These are phyloP conservation scores for Coemansia sp. DNA, from an alignment of 192 early-diverging fungal species.

Conservation along the genomic window DNA sequence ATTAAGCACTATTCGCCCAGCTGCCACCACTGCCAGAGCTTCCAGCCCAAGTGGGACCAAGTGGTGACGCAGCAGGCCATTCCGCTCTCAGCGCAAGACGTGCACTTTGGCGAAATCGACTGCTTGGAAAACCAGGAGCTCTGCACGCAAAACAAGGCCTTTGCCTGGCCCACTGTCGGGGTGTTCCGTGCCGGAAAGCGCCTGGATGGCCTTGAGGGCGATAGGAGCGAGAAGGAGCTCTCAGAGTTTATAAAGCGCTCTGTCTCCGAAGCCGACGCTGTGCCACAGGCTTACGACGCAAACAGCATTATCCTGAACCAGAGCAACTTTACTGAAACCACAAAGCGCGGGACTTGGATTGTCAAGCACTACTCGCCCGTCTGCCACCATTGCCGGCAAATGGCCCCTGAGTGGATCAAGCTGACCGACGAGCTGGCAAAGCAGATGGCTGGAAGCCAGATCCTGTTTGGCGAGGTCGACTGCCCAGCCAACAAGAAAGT, in stretches of 20 bases:
- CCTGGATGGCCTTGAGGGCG: conserved; percentile 17
- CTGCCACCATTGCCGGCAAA: conserved; percentile 78
- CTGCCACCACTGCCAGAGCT: conserved; percentile 77
- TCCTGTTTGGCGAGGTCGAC: conserved; percentile 69
- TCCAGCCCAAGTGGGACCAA: conserved; percentile 77
- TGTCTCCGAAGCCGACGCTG: neutral
- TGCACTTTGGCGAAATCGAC: conserved; percentile 71
- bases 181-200: conserved; percentile 42
- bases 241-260: conserved; percentile 15
- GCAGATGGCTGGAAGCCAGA: conserved; percentile 30
- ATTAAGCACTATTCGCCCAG: conserved; percentile 84
- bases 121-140: conserved; percentile 61
- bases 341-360: conserved; percentile 71
- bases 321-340: conserved; percentile 52
- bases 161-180: conserved; percentile 60
- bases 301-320: conserved; percentile 53
- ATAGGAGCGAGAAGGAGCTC: conserved; percentile 28
- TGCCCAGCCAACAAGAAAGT: conserved; percentile 63
- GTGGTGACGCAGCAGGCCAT: conserved; percentile 49
- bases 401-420: conserved; percentile 76
- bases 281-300: conserved; percentile 12
- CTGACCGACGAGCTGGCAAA: conserved; percentile 58
- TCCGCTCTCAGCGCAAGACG: conserved; percentile 33
- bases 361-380: conserved; percentile 86
- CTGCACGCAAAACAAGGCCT: conserved; percentile 57